Evolutionary conservation across 192 early-diverging fungal species (phyloP).

Genomic region (Linnemannia hyalina): DNA sequence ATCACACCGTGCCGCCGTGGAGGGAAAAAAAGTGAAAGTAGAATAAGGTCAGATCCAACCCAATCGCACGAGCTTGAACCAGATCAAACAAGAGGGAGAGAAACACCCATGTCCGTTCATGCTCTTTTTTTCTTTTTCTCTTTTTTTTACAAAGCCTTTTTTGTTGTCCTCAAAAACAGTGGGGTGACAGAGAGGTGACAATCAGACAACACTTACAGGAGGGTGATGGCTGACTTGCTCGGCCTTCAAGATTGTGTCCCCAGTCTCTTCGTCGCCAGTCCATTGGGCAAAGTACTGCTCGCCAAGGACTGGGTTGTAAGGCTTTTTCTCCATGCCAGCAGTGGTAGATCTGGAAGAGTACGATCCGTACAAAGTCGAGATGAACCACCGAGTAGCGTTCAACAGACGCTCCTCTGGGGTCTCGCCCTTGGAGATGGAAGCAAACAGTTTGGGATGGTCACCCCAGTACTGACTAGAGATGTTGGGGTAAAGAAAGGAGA

Average conservation of each 20-base stretch:
- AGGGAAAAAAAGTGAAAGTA: conserved; percentile 6
- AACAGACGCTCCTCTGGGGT: conserved; percentile 76
- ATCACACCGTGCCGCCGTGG: neutral
- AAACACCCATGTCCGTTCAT: neutral
- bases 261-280: conserved; percentile 55
- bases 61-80: neutral
- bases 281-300: conserved; percentile 65
- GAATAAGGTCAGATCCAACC: conserved; percentile 8
- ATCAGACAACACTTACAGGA: conserved; percentile 65
- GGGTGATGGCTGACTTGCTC: conserved; percentile 70
- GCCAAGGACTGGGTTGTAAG: conserved; percentile 71
- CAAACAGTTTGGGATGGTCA: conserved; percentile 72
- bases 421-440: conserved; percentile 71
- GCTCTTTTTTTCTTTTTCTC: neutral
- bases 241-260: conserved; percentile 53
- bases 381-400: conserved; percentile 80
- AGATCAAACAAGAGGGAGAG: neutral
- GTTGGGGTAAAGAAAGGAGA: too few relatives aligned
- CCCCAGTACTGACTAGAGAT: conserved; percentile 68
- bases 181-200: conserved; percentile 62
- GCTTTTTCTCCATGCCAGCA: conserved; percentile 85
- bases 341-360: conserved; percentile 79
- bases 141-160: neutral
- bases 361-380: conserved; percentile 84
- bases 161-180: conserved; percentile 28